Base-by-base conservation (phyloP, 345 rosid genomes). In the Eucalyptus dawsonii region DNA sequence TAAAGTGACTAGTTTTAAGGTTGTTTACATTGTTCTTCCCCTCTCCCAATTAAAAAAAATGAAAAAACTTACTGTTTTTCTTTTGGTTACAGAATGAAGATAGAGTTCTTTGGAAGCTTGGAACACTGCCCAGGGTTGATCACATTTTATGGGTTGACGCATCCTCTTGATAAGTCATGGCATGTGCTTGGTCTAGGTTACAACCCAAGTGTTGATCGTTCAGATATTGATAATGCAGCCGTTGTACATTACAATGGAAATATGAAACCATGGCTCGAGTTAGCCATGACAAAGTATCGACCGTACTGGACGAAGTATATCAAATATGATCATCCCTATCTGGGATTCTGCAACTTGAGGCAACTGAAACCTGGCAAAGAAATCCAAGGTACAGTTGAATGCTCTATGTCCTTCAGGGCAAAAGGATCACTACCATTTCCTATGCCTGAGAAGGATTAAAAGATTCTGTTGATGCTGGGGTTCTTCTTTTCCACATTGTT, bases 231-330 rank as follows among this genome's bases (percentile, higher is more conserved):
- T 56, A 95, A 91, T 80, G 99, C 99, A 72, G 99, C 99, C 27
- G 99, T 98, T 69, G 67, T 98, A 88, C 99, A 98, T 91, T 98
- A 98, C 89, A 98, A 98, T 62, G 99, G 99, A 90, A 98, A 98
- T 93, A 98, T 98, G 99, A 98, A 98, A 92, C 99, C 99, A 4
- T 98, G 99, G 99, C 93, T 98, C 88, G 99, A 98, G 94, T 90
- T 98, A 87, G 97, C 99, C 14, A 98, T 98, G 99, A 94, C 99
- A 50, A 98, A 96, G 89, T 98, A 98, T 88, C 94, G 99, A 86
- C 89, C 95, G 22, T 96, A 95, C 91, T 98, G 99, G 99, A 94
- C 96, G 89, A 97, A 94, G 91, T 96, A 96, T 92, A 94, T 98
- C 89, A 98, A 96, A 92, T 97, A 92, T 88, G 96, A 98, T 91